Conservation (phyloP, 2,329 filamentous ascomycete genomes). For the Dichotomopilus funicola region DNA sequence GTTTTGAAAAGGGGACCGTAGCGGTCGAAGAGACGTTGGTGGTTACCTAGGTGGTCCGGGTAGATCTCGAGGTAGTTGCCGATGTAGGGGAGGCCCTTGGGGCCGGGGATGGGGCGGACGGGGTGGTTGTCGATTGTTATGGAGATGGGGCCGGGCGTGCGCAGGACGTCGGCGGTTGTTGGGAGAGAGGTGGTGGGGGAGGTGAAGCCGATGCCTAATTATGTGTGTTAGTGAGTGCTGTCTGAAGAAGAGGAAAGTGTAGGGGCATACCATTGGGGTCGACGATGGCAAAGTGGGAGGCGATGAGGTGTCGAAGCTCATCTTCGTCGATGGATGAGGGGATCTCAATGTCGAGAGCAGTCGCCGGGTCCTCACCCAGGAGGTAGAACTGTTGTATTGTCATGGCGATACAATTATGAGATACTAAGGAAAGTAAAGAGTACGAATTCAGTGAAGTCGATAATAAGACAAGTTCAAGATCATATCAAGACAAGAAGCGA, state of each 20-base stretch:
- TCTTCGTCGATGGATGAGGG: slow-evolving; percentile 28
- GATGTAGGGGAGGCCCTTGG: slow-evolving; percentile 41
- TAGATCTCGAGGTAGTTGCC: slow-evolving; percentile 50
- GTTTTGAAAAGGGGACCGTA: slow-evolving; percentile 48
- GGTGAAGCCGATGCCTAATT: slow-evolving; percentile 14
- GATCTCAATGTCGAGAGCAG: slow-evolving; percentile 33
- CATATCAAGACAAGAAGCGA: no score
- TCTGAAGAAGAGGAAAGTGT: background rate
- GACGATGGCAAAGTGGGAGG: slow-evolving; percentile 31
- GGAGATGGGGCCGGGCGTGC: slow-evolving; percentile 27
- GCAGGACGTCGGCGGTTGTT: slow-evolving; percentile 31
- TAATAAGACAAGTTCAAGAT: no score
- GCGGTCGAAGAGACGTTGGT: slow-evolving; percentile 34
- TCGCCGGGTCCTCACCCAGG: slow-evolving; percentile 33
- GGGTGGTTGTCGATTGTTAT: slow-evolving; percentile 44
- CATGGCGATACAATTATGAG: background rate
- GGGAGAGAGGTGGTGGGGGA: slow-evolving; percentile 26
- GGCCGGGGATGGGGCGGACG: slow-evolving; percentile 45
- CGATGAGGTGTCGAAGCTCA: slow-evolving; percentile 33
- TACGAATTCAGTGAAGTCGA: no score
- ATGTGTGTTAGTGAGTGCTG: slow-evolving; percentile 35
- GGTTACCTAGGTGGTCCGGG: slow-evolving; percentile 52
- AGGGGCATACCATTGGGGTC: background rate
- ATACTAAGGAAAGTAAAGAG: no score
- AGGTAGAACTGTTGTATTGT: slow-evolving; percentile 32